Conservation (phyloP, 495 filamentous ascomycete species). For the Annulohypoxylon maeteangense region DNA sequence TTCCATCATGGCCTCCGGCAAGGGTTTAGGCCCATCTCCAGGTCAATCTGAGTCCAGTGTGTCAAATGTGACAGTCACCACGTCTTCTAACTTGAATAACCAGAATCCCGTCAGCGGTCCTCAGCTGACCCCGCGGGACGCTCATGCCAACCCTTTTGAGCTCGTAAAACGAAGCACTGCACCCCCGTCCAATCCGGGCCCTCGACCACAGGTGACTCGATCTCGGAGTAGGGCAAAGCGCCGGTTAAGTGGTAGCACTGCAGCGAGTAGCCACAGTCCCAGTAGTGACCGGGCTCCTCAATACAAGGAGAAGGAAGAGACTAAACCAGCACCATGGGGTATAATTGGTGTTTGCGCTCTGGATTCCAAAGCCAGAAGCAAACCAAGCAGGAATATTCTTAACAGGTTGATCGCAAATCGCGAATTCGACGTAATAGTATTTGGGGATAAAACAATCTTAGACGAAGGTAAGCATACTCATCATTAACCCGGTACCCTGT, state of each 20-base stretch:
- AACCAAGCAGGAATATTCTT: slow-evolving; percentile 93
- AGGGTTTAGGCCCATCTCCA: slow-evolving; percentile 46
- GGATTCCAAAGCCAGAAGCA: slow-evolving; percentile 95
- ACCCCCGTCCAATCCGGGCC: slow-evolving; percentile 39
- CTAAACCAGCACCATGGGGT: slow-evolving; percentile 61
- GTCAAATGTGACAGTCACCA: slow-evolving; percentile 66
- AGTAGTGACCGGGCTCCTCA: slow-evolving; percentile 63
- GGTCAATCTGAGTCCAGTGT: slow-evolving; percentile 61
- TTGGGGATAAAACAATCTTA: slow-evolving; percentile 97
- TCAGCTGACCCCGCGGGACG: slow-evolving; percentile 58
- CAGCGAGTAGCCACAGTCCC: slow-evolving; percentile 74
- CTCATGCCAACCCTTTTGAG: slow-evolving; percentile 51
- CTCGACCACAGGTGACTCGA: slow-evolving; percentile 60
- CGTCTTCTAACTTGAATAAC: slow-evolving; percentile 55
- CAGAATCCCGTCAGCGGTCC: slow-evolving; percentile 48
- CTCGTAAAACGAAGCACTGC: slow-evolving; percentile 47
- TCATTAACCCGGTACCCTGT: slow-evolving; percentile 8
- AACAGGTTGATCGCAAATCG: slow-evolving; percentile 88
- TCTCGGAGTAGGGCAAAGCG: slow-evolving; percentile 79
- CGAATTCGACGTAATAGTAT: slow-evolving; percentile 95
- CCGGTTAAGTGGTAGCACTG: slow-evolving; percentile 80
- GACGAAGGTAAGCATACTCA: slow-evolving; percentile 74
- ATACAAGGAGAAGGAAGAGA: slow-evolving; percentile 60
- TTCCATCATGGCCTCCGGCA: slow-evolving; percentile 53
- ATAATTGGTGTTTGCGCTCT: slow-evolving; percentile 93